Evolutionary conservation across 2,329 filamentous ascomycete genomes (phyloP).

Genomic region (Hymenoscyphus fructigenus): DNA sequence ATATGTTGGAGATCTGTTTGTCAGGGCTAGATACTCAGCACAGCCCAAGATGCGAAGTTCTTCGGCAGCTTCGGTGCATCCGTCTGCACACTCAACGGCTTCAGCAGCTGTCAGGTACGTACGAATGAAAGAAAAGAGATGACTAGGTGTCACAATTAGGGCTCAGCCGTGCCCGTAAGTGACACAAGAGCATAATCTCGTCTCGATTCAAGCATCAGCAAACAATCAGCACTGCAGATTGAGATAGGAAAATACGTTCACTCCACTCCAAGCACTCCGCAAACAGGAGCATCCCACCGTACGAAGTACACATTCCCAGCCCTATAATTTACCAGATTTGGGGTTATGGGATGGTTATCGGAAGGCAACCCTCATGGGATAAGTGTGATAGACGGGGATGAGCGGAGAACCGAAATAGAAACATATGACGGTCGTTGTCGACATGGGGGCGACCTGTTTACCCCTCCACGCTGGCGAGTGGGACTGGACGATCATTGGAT

Average conservation of each 20-base stretch:
- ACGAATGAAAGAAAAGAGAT: neutral
- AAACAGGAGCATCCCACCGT: neutral
- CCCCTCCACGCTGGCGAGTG: neutral
- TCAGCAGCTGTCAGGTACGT: neutral
- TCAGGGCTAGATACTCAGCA: neutral
- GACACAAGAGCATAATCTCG: neutral
- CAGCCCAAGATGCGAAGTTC: neutral
- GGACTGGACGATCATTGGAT: neutral
- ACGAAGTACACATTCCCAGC: neutral
- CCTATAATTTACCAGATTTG: neutral
- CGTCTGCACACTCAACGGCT: slow-evolving; percentile 1
- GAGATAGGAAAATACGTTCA: neutral
- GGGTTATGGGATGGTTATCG: neutral
- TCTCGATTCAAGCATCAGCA: neutral
- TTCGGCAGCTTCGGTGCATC: neutral
- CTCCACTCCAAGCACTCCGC: neutral
- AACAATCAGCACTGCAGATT: neutral
- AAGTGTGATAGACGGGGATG: neutral
- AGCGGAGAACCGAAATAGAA: slow-evolving; percentile 4
- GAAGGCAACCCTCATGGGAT: neutral
- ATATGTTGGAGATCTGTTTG: neutral
- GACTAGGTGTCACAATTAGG: neutral
- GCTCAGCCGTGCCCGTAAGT: neutral
- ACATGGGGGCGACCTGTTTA: neutral
- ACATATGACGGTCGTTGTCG: neutral